phyloP scores from a whole-genome alignment of 1,139 yeast species.

The Magnusiomyces paraingens region DNA sequence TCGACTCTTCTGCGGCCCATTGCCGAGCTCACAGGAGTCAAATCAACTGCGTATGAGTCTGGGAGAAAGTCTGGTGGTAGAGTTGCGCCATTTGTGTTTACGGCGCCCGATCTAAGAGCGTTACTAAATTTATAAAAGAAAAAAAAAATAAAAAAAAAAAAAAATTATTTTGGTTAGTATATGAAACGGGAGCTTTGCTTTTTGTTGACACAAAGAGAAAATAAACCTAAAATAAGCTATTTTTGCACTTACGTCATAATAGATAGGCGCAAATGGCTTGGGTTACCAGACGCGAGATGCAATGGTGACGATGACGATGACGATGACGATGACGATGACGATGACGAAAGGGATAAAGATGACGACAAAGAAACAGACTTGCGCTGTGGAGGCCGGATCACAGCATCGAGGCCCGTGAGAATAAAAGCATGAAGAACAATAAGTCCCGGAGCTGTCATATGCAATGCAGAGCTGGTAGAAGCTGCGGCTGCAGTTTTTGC shows the following conservation, averaged over 20 bases:
- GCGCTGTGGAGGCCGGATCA: slow-evolving; percentile 24
- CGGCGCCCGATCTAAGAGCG: no score
- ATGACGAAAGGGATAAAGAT: not conserved
- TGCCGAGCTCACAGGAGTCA: slow-evolving; percentile 16
- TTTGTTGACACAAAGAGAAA: no score
- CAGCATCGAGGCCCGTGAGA: slow-evolving; percentile 30
- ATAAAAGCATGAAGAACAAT: slow-evolving; percentile 31
- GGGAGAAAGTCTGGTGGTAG: slow-evolving; percentile 4
- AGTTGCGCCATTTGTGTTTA: no score
- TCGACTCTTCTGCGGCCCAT: slow-evolving; percentile 30
- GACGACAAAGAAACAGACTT: slow-evolving; percentile 15
- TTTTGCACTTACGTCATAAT: not conserved
- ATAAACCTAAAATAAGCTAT: not conserved
- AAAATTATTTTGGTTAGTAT: no score
- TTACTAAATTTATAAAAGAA: not conserved
- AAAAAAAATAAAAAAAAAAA: no score
- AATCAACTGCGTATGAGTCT: slow-evolving; percentile 7
- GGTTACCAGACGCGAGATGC: not conserved
- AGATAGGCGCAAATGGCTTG: not conserved
- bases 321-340: no score
- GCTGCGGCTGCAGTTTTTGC: slow-evolving; percentile 16
- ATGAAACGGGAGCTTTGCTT: no score
- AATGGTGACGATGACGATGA: no score
- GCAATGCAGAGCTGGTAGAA: slow-evolving; percentile 24
- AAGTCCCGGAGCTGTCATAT: slow-evolving; percentile 35